These are phyloP conservation scores for Pseudogymnoascus pannorum DNA, from an alignment of 2,329 filamentous ascomycete genomes.

Conservation along the genomic window DNA sequence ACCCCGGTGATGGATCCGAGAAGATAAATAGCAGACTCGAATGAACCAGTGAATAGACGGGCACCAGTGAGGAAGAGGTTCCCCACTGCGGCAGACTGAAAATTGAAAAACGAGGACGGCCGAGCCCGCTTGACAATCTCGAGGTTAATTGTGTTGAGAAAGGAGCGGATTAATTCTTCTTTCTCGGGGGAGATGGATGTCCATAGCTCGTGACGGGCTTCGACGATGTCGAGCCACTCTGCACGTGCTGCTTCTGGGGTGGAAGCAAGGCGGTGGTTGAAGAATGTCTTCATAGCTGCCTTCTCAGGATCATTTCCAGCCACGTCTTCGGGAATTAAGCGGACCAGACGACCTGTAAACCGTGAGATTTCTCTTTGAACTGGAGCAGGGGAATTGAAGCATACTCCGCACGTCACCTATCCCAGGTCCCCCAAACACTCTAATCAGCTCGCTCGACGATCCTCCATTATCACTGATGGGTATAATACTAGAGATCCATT, in stretches of 20 bases:
- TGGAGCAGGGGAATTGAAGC: not conserved
- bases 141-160: constrained; percentile 68
- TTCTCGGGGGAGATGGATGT: constrained; percentile 60
- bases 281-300: constrained; percentile 69
- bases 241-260: constrained; percentile 53
- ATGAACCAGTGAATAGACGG: constrained; percentile 82
- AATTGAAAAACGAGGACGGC: constrained; percentile 69
- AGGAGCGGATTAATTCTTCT: constrained; percentile 68
- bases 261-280: constrained; percentile 76
- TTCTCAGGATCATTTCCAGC: constrained; percentile 52
- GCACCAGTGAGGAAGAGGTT: constrained; percentile 80
- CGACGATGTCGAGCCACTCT: constrained; percentile 86
- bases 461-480: constrained; percentile 96
- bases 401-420: constrained; percentile 69
- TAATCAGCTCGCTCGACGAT: constrained; percentile 85
- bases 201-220: constrained; percentile 75
- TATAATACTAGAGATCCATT: constrained; percentile 65
- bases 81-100: constrained; percentile 66
- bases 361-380: not conserved
- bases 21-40: constrained; percentile 88
- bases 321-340: constrained; percentile 66
- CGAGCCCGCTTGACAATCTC: constrained; percentile 72
- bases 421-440: constrained; percentile 89
- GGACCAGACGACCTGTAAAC: constrained; percentile 68
- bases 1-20: constrained; percentile 83